phyloP scores from a whole-genome alignment of 768 basidiomycete genomes.

The Psilocybe tampanensis region DNA sequence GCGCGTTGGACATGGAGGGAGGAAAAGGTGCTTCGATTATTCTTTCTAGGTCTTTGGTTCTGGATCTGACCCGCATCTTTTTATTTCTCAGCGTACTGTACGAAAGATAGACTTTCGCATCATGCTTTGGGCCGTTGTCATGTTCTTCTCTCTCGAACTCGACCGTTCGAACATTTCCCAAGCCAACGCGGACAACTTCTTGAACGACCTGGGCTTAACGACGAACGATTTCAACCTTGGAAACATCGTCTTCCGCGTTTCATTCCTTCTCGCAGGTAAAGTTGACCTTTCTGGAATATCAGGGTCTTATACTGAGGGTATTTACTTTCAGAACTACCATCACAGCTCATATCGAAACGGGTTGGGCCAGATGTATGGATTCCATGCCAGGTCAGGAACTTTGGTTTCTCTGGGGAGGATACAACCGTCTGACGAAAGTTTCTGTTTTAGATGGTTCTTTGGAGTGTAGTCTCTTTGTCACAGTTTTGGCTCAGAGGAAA shows the following conservation, averaged over 20 bases:
- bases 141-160: constrained; percentile 65
- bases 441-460: constrained; percentile 48
- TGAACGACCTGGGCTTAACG: constrained; percentile 62
- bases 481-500: constrained; percentile 63
- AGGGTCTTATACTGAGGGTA: neutral
- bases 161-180: constrained; percentile 65
- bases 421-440: neutral
- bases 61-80: neutral
- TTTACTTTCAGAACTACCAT: constrained; percentile 52
- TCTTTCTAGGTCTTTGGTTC: neutral
- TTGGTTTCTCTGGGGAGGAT: neutral
- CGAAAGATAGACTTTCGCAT: constrained; percentile 64
- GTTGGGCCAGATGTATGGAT: constrained; percentile 72
- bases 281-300: neutral
- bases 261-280: constrained; percentile 45
- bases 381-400: constrained; percentile 49
- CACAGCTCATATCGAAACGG: constrained; percentile 67
- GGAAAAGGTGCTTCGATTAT: constrained; percentile 46
- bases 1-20: constrained; percentile 77
- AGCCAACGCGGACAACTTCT: constrained; percentile 71
- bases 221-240: constrained; percentile 69
- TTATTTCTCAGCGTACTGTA: constrained; percentile 41
- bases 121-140: constrained; percentile 60
- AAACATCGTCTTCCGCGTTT: constrained; percentile 56
- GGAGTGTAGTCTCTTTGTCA: constrained; percentile 56